A percentile compares a stretch with the other conserved stretches of the same genome.
Conservation (phyloP, 768 basidiomycete species). For the Panaeolus cyanescens region DNA sequence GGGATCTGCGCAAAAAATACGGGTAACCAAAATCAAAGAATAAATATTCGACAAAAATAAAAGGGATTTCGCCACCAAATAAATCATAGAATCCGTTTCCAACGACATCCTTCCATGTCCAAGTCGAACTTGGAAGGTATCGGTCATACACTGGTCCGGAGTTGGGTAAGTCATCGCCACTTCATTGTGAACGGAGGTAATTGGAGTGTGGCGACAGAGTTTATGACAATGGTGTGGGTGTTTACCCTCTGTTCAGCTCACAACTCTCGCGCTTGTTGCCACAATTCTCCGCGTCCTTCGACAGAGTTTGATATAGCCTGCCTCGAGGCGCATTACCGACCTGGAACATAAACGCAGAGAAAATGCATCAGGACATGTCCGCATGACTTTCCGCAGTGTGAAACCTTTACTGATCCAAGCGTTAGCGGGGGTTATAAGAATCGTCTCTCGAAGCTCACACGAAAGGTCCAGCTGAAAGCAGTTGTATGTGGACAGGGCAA, state of each 20-base stretch:
- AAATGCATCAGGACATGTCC: background rate
- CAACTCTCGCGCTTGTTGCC: background rate
- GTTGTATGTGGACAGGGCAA: background rate
- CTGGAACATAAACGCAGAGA: background rate
- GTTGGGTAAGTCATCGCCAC: background rate
- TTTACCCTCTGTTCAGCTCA: background rate
- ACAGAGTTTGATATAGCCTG: background rate
- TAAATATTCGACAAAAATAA: too few species aligned
- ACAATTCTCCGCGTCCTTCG: background rate
- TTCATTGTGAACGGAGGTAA: background rate
- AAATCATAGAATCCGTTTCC: background rate
- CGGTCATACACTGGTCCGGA: background rate
- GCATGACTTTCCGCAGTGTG: background rate
- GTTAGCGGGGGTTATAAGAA: background rate
- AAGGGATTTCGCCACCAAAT: too few species aligned
- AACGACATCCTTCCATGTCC: background rate
- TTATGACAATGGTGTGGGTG: background rate
- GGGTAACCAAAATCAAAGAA: too few species aligned
- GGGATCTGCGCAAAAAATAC: too few species aligned
- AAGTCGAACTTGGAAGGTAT: background rate
- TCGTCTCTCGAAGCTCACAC: background rate
- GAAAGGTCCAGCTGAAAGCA: background rate
- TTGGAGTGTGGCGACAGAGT: background rate
- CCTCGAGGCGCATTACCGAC: background rate
- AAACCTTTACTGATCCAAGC: background rate